A percentile compares a stretch with the other conserved stretches of the same genome.
phyloP scores from a whole-genome alignment of 805 yeast genomes.

The Ogataea corticis region DNA sequence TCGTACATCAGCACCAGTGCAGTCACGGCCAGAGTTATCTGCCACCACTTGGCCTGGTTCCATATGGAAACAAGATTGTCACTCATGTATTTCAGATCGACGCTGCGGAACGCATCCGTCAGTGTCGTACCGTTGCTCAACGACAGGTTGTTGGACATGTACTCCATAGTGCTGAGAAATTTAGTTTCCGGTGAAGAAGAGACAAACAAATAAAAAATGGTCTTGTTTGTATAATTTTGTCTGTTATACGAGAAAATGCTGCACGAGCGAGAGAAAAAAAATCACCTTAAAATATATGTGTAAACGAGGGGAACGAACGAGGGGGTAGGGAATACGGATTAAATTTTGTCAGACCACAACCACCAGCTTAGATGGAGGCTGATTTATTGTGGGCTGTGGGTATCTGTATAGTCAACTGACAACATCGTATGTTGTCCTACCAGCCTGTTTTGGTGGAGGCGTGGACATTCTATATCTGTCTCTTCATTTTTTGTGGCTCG shows the following conservation, averaged over 20 bases:
- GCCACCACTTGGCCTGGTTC: slow-evolving; percentile 50
- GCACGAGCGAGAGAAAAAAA: slow-evolving; percentile 2
- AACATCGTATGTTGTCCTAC: too few relatives aligned
- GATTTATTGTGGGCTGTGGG: too few relatives aligned
- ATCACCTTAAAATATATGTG: slow-evolving; percentile 7
- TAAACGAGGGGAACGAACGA: slow-evolving; percentile 14
- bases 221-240: background rate
- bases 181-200: background rate
- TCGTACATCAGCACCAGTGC: slow-evolving; percentile 60
- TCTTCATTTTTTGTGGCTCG: too few relatives aligned
- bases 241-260: background rate
- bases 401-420: too few relatives aligned
- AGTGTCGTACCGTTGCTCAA: slow-evolving; percentile 9
- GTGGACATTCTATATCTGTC: too few relatives aligned
- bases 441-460: too few relatives aligned
- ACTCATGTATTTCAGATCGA: slow-evolving; percentile 9
- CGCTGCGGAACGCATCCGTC: slow-evolving; percentile 7
- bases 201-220: slow-evolving; percentile 1
- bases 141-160: slow-evolving; percentile 12
- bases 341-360: too few relatives aligned
- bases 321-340: too few relatives aligned
- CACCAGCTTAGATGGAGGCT: too few relatives aligned
- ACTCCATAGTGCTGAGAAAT: slow-evolving; percentile 19
- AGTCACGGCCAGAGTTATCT: slow-evolving; percentile 47
- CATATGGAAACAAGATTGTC: slow-evolving; percentile 12